A percentile compares a stretch with the other conserved stretches of the same genome.
Conservation (phyloP, 192 early-diverging fungal genomes). For the Coemansia sp. region DNA sequence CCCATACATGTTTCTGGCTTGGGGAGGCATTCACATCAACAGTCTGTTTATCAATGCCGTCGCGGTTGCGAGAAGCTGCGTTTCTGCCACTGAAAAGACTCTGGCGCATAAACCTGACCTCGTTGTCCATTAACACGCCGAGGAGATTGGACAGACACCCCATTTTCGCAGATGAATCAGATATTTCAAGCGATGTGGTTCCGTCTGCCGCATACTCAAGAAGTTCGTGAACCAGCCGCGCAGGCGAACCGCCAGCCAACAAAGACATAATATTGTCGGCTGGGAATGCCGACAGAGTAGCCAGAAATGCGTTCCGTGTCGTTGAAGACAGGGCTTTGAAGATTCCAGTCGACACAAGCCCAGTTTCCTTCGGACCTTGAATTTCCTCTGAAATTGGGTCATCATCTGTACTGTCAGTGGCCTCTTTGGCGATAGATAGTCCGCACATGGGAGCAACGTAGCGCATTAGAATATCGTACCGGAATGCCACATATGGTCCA, state of each 20-base stretch:
- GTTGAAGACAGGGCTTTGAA: slow-evolving; percentile 4
- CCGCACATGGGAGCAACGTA: slow-evolving; percentile 9
- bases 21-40: slow-evolving; percentile 4
- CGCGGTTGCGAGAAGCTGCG: slow-evolving; percentile 8
- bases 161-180: background rate
- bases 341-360: slow-evolving; percentile 6
- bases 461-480: slow-evolving; percentile 13
- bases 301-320: slow-evolving; percentile 15
- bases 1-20: slow-evolving; percentile 23
- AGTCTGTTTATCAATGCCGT: slow-evolving; percentile 6
- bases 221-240: slow-evolving; percentile 11
- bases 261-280: slow-evolving; percentile 22
- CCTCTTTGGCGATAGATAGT: background rate
- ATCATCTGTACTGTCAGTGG: background rate
- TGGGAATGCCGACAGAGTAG: slow-evolving; percentile 27
- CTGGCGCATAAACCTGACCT: slow-evolving; percentile 41
- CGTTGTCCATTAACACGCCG: slow-evolving; percentile 33
- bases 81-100: slow-evolving; percentile 25
- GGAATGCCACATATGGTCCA: slow-evolving; percentile 26
- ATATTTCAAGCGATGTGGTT: background rate
- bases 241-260: slow-evolving; percentile 8
- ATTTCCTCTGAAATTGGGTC: background rate
- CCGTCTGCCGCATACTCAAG: background rate
- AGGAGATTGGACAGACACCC: slow-evolving; percentile 16
- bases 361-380: background rate